Conservation (phyloP, 2,329 filamentous ascomycete genomes). For the Trichophyton rubrum region DNA sequence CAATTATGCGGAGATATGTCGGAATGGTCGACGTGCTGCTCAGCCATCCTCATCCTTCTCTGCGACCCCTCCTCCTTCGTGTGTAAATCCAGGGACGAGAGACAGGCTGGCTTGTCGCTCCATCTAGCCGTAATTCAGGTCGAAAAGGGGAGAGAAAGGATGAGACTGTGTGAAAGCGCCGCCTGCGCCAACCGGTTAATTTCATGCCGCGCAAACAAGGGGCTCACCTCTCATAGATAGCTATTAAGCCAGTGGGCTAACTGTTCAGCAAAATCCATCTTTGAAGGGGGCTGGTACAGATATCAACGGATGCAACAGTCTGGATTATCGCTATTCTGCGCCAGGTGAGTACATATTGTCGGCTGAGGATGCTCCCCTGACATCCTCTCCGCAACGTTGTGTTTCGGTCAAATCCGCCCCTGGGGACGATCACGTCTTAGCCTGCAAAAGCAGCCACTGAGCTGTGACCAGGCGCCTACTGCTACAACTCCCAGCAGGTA, state of each 20-base stretch:
- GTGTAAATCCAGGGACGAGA: neutral
- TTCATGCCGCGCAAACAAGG: neutral
- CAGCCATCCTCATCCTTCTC: neutral
- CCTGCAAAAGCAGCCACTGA: neutral
- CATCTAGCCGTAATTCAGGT: neutral
- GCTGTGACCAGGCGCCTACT: neutral
- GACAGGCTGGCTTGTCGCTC: neutral
- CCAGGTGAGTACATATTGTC: neutral
- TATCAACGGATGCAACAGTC: neutral
- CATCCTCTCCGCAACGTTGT: neutral
- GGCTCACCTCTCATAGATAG: neutral
- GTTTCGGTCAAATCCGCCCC: slow-evolving; percentile 1
- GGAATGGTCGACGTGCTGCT: neutral
- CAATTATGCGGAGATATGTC: neutral
- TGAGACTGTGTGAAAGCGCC: neutral
- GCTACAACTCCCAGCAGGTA: neutral
- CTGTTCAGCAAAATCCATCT: neutral
- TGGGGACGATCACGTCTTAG: neutral
- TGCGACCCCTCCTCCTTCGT: neutral
- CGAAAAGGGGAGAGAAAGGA: neutral
- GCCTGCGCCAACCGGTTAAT: neutral
- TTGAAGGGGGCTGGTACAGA: neutral
- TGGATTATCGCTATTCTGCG: neutral
- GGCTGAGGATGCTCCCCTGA: neutral
- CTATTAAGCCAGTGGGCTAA: too few relatives aligned